Conservation (phyloP, 148 eudicot species). For the Amaranthus hypochondriacus region DNA sequence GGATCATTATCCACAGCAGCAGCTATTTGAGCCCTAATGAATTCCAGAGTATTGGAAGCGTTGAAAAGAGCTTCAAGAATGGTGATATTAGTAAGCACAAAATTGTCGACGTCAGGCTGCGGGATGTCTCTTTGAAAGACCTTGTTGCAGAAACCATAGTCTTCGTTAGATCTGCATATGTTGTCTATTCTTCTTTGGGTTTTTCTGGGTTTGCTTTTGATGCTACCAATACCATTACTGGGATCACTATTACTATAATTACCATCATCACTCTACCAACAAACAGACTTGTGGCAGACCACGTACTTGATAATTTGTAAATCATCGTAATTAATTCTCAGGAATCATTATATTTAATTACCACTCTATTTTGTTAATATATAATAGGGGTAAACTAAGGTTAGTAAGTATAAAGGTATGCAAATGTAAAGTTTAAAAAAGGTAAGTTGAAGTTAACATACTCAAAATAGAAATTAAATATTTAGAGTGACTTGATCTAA, state of each 20-base stretch:
- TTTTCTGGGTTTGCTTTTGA: not conserved
- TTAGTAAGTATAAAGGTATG: too few species aligned
- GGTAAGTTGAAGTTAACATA: too few species aligned
- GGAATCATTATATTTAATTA: too few species aligned
- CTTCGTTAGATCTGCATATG: conserved; percentile 19
- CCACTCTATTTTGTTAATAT: too few species aligned
- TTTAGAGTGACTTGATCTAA: too few species aligned
- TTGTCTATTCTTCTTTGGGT: conserved; percentile 13
- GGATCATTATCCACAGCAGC: not conserved
- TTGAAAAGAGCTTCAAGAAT: conserved; percentile 11
- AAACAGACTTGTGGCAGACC: too few species aligned
- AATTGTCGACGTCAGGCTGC: conserved; percentile 9
- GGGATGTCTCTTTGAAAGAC: conserved; percentile 11
- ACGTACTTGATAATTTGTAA: too few species aligned
- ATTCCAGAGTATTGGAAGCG: conserved; percentile 16
- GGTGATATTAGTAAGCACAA: conserved; percentile 16
- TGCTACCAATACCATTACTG: not conserved
- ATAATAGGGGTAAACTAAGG: too few species aligned
- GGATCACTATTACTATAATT: not conserved
- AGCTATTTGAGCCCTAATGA: conserved; percentile 9
- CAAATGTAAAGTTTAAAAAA: too few species aligned
- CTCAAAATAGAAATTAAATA: too few species aligned
- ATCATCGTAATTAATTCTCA: too few species aligned
- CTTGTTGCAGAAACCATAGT: conserved; percentile 21
- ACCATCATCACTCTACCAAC: too few species aligned